phyloP scores from a whole-genome alignment of 2,329 filamentous ascomycete species.

The Aspergillus clavatus region DNA sequence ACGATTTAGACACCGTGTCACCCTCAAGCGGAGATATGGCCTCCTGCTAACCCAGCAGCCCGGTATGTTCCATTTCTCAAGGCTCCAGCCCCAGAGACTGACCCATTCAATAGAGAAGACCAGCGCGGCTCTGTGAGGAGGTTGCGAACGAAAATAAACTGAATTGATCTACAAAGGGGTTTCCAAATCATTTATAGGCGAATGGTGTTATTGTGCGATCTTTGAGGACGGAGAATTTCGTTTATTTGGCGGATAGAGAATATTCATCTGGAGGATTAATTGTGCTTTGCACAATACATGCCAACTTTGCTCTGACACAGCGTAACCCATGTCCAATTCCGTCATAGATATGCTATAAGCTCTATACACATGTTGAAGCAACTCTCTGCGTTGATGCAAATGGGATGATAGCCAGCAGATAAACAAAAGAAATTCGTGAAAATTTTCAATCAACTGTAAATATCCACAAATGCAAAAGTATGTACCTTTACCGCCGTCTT shows the following conservation, averaged over 20 bases:
- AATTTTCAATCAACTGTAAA: conserved; percentile 8
- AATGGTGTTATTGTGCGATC: conserved; percentile 36
- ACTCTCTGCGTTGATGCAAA: conserved; percentile 2
- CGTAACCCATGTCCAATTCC: not conserved
- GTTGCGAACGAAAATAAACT: conserved; percentile 8
- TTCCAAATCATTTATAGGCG: conserved; percentile 30
- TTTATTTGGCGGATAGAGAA: conserved; percentile 7
- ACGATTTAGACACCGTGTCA: conserved; percentile 71
- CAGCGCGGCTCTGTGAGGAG: conserved; percentile 29
- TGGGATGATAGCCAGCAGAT: conserved; percentile 6
- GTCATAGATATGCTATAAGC: conserved; percentile 12
- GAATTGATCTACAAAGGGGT: conserved; percentile 23
- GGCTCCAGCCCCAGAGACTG: conserved; percentile 2
- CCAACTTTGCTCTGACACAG: too few species aligned
- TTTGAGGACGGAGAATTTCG: conserved; percentile 22
- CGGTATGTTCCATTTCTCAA: conserved; percentile 36
- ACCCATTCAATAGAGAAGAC: conserved; percentile 23
- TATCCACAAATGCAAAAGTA: not conserved
- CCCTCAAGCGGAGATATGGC: conserved; percentile 87
- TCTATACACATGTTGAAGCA: conserved; percentile 1
- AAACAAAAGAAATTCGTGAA: conserved; percentile 7
- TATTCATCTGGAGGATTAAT: not conserved
- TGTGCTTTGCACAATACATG: too few species aligned
- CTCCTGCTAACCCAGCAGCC: conserved; percentile 76
- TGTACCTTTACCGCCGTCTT: conserved; percentile 47